Evolutionary conservation across 257 asterid species (phyloP).

Genomic region (Petunia secreta): DNA sequence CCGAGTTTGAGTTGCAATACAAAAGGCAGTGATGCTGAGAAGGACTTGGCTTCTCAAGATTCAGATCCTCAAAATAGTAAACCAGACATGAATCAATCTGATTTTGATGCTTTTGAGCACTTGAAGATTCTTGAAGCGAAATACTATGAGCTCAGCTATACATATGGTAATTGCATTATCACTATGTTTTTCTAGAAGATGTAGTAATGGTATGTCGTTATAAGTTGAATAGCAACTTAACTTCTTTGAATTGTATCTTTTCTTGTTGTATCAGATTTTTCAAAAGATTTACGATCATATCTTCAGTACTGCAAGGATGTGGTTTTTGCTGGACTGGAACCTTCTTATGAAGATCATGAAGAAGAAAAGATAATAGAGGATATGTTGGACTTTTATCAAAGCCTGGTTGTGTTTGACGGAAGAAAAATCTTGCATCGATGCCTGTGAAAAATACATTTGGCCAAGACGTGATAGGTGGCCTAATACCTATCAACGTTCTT

Average conservation of each 20-base stretch:
- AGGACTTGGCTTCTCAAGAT: conserved; percentile 33
- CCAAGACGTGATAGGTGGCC: background rate
- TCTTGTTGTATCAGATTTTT: conserved; percentile 52
- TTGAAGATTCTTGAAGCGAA: conserved; percentile 57
- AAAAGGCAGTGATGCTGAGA: conserved; percentile 29
- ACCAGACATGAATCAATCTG: conserved; percentile 34
- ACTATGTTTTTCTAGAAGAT: background rate
- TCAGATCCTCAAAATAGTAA: conserved; percentile 29
- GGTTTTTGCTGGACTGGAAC: conserved; percentile 61
- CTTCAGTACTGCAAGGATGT: conserved; percentile 70
- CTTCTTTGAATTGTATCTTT: conserved; percentile 20
- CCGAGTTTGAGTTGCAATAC: conserved; percentile 10
- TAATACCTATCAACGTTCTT: background rate
- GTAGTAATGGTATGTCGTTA: background rate
- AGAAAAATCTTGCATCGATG: background rate
- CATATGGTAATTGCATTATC: conserved; percentile 50
- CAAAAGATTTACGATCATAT: conserved; percentile 57
- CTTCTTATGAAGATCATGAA: conserved; percentile 51
- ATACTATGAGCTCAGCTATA: conserved; percentile 51
- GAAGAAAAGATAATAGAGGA: conserved; percentile 54
- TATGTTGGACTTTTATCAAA: conserved; percentile 60
- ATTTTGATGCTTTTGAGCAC: conserved; percentile 47
- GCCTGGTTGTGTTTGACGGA: background rate
- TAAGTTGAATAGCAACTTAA: conserved; percentile 15
- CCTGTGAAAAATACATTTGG: background rate